phyloP scores from a whole-genome alignment of 352 stramenopile genomes.

The Blastocystis sp. region DNA sequence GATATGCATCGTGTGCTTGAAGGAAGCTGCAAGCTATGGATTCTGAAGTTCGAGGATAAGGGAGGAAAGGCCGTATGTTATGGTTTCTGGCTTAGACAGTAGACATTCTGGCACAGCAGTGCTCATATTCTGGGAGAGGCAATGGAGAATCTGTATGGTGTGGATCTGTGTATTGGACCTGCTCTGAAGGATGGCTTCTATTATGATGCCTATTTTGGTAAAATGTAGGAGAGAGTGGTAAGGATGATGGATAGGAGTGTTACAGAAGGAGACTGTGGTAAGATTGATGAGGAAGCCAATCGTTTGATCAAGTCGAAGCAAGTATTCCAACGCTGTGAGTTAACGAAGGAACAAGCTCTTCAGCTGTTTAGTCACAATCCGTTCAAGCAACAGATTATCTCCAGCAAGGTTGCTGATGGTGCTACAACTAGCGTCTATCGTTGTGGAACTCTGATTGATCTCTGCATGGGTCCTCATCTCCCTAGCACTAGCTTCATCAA shows the following conservation, averaged over 20 bases:
- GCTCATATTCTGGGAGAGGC: slow-evolving; percentile 91
- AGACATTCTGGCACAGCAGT: slow-evolving; percentile 92
- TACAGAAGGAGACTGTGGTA: slow-evolving; percentile 74
- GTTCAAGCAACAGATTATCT: slow-evolving; percentile 90
- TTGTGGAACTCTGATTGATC: slow-evolving; percentile 91
- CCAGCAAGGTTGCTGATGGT: slow-evolving; percentile 89
- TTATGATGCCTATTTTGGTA: slow-evolving; percentile 98
- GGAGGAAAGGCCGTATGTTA: slow-evolving; percentile 75
- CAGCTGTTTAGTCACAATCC: slow-evolving; percentile 96
- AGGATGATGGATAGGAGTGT: slow-evolving; percentile 65
- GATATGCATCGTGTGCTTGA: slow-evolving; percentile 92
- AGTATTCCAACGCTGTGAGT: slow-evolving; percentile 90
- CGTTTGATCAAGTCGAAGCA: slow-evolving; percentile 92
- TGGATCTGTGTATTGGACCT: slow-evolving; percentile 89
- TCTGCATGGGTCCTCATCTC: slow-evolving; percentile 92
- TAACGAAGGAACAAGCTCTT: slow-evolving; percentile 94
- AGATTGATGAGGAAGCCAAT: slow-evolving; percentile 80
- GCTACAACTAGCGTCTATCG: slow-evolving; percentile 92
- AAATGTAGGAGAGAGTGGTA: neutral
- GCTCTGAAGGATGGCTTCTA: slow-evolving; percentile 93
- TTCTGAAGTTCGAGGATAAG: slow-evolving; percentile 94
- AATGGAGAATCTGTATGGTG: slow-evolving; percentile 89
- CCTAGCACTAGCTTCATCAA: slow-evolving; percentile 88
- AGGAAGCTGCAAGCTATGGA: slow-evolving; percentile 85
- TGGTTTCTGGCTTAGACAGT: slow-evolving; percentile 38